Evolutionary conservation across 306 rosid genomes (phyloP).

Genomic region (Vigna angularis): DNA sequence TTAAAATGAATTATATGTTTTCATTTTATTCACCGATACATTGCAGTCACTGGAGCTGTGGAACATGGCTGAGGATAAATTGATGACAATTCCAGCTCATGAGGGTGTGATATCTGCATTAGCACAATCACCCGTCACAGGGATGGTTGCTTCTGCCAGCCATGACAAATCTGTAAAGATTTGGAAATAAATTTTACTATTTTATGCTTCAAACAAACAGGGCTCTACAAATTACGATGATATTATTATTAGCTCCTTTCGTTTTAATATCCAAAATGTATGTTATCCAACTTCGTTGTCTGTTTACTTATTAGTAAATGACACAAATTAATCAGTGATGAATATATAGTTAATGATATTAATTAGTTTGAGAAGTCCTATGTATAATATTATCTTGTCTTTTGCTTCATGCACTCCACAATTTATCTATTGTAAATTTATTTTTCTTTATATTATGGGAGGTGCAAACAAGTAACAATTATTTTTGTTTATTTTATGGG

Average conservation of each 20-base stretch:
- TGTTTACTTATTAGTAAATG: not conserved
- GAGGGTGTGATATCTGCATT: constrained; percentile 80
- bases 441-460: too few relatives aligned
- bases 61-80: constrained; percentile 79
- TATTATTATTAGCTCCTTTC: not conserved
- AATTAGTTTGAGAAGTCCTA: not conserved
- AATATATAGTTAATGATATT: constrained; percentile 10
- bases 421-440: too few relatives aligned
- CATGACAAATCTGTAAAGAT: constrained; percentile 88
- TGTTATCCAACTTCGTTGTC: too few relatives aligned
- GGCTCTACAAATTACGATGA: constrained; percentile 14
- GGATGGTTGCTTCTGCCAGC: constrained; percentile 94
- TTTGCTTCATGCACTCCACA: too few relatives aligned
- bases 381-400: constrained; percentile 4
- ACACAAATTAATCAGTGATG: constrained; percentile 16
- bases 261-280: too few relatives aligned
- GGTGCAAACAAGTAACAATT: too few relatives aligned
- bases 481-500: too few relatives aligned
- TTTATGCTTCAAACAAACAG: constrained; percentile 42
- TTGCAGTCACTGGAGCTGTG: too few relatives aligned
- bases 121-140: constrained; percentile 77
- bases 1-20: too few relatives aligned
- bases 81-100: constrained; percentile 80
- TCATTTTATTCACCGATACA: too few relatives aligned
- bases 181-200: constrained; percentile 66